Conservation (phyloP, 2,329 filamentous ascomycete species). For the Calonectria pseudoreteaudii region DNA sequence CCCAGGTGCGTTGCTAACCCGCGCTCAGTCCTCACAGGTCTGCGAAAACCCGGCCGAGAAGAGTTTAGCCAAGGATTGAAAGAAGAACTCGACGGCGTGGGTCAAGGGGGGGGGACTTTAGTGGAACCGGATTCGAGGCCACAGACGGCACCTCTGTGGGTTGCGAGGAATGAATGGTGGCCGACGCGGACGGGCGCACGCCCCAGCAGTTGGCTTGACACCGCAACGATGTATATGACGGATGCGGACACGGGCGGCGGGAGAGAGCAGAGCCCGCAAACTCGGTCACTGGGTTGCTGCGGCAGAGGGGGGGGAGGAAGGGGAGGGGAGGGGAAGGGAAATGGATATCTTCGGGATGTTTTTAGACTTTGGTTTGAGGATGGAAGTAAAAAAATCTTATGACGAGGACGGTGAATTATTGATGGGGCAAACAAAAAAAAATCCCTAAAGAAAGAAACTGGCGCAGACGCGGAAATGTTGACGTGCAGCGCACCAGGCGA, state of each 20-base stretch:
- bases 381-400: background rate
- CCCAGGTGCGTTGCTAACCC: conserved; percentile 13
- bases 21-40: conserved; percentile 7
- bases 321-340: background rate
- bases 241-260: conserved; percentile 8
- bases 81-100: conserved; percentile 18
- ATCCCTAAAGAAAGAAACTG: background rate
- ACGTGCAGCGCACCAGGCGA: conserved; percentile 11
- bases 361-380: background rate
- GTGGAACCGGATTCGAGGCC: conserved; percentile 14
- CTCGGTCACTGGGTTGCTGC: background rate
- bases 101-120: conserved; percentile 15
- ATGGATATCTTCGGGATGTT: background rate
- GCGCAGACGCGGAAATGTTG: conserved; percentile 15
- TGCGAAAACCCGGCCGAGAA: conserved; percentile 16
- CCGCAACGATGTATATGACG: background rate
- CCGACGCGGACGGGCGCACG: background rate
- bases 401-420: background rate
- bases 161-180: background rate
- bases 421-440: conserved; percentile 7
- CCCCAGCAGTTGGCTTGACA: background rate
- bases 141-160: background rate
- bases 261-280: background rate
- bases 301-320: background rate
- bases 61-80: conserved; percentile 19